Conservation (phyloP, 108 stramenopile genomes). For the Pseudonitzschia pungens region DNA sequence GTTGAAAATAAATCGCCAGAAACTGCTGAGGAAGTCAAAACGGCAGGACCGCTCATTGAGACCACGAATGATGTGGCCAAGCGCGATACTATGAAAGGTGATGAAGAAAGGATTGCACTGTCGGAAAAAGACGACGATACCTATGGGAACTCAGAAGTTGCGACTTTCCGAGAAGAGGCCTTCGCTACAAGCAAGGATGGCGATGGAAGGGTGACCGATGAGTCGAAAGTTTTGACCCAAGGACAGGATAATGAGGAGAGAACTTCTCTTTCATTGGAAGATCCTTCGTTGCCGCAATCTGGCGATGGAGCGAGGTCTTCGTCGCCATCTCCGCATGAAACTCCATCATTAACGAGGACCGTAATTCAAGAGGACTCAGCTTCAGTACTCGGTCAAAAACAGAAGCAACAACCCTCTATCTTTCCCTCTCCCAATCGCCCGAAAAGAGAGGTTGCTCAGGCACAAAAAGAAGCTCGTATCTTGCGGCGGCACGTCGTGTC, state of each 20-base stretch:
- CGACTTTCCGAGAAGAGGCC: background rate
- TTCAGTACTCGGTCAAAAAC: background rate
- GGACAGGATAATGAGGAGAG: background rate
- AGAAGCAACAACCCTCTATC: background rate
- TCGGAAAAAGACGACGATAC: background rate
- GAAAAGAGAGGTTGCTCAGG: slow-evolving; percentile 29
- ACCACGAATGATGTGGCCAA: background rate
- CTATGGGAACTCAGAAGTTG: background rate
- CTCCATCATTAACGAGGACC: background rate
- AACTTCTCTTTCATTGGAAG: background rate
- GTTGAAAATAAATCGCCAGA: background rate
- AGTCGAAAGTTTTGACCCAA: background rate
- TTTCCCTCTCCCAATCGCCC: background rate
- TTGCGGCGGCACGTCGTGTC: slow-evolving; percentile 74
- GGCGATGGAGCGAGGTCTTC: background rate
- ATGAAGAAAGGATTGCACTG: background rate
- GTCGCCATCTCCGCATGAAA: background rate
- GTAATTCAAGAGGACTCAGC: background rate
- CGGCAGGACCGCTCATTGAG: background rate
- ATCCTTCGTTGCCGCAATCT: background rate
- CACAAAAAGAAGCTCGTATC: slow-evolving; percentile 64
- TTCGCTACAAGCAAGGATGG: too few relatives aligned
- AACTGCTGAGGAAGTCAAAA: background rate
- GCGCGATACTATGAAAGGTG: background rate
- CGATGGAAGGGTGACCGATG: too few relatives aligned